Evolutionary conservation across 2,329 filamentous ascomycete species (phyloP), one percentile per base, ranked within the genome.

Genomic region (Ascochyta fabae): DNA sequence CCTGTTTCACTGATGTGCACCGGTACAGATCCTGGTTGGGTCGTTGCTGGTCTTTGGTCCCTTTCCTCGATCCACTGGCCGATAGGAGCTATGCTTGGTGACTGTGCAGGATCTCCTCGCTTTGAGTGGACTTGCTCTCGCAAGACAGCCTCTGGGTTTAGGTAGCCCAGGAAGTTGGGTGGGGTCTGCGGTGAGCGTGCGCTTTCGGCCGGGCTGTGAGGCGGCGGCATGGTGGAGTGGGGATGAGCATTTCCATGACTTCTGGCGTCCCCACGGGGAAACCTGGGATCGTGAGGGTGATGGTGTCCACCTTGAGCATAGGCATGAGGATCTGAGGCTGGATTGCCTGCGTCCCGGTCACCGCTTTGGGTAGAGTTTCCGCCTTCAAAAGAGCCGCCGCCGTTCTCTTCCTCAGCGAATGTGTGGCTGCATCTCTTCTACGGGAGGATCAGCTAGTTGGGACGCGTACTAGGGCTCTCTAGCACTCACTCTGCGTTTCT

Each of bases 61-160:
- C 71, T 60, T 47, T 69, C 71, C 44, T 73, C 70, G 24, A 75
- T 66, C 71, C 71, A 75, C 53, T 75, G 73, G 42, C 73, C 73
- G 33, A 73, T 70, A 19, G 70, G 65, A 27, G 67, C 65, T 15
- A 67, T 63, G 4, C 54, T 66, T 29, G 71, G 71, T 16, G 71
- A 72, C 27, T 67, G 64, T 12, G 60, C 65, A n/a, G 64, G 42
- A 49, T 70, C 69, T 27, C 70, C 68, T 51, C 69, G 65, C 38
- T 73, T 70, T 9, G 74, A 67, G 39, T 74, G 67, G 36, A 77
- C 71, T 29, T 78, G 73, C 39, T 79, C 75, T 46, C 80, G 67
- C 29, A 82, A 68, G 9, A 78, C 76, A n/a, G 79, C 75, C 58
- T 80, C 79, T 4, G 80, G 80, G 35, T 77, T 78, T 49, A 81